phyloP scores from a whole-genome alignment of 352 stramenopile species.

The Pythium aquatile region DNA sequence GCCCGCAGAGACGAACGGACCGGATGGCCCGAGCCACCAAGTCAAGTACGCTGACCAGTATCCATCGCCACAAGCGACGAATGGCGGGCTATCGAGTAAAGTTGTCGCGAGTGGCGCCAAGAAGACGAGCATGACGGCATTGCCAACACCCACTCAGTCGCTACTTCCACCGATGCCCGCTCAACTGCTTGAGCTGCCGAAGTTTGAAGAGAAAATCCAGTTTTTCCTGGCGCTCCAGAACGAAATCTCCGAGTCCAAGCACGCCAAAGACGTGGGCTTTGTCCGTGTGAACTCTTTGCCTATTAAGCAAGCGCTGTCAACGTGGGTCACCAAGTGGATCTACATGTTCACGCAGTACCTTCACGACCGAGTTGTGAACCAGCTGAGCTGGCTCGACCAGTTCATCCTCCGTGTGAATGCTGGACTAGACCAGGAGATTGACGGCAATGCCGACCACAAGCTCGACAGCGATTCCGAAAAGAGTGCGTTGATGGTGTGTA shows the following conservation, averaged over 20 bases:
- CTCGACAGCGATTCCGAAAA: constrained; percentile 42
- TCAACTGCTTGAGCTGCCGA: constrained; percentile 70
- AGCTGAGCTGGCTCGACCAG: constrained; percentile 81
- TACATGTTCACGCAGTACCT: constrained; percentile 94
- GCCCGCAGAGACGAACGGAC: constrained; percentile 14
- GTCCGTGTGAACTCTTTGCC: constrained; percentile 91
- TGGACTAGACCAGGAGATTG: constrained; percentile 61
- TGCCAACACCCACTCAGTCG: constrained; percentile 1
- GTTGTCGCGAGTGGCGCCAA: background rate
- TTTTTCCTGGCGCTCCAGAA: constrained; percentile 86
- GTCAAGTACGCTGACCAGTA: constrained; percentile 28
- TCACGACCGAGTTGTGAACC: constrained; percentile 84
- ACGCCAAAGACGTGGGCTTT: constrained; percentile 87
- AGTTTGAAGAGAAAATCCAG: constrained; percentile 91
- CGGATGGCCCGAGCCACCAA: constrained; percentile 8
- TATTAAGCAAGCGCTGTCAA: constrained; percentile 93
- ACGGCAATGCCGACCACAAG: constrained; percentile 42
- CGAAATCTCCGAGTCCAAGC: constrained; percentile 88
- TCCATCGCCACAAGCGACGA: constrained; percentile 7
- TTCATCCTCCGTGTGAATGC: constrained; percentile 81
- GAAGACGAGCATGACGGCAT: constrained; percentile 1
- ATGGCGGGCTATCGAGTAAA: background rate
- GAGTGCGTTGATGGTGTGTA: constrained; percentile 78
- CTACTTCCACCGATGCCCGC: constrained; percentile 56
- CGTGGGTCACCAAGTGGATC: constrained; percentile 95